Conservation (phyloP, 331 rosid species). For the Prunus yedoensis region DNA sequence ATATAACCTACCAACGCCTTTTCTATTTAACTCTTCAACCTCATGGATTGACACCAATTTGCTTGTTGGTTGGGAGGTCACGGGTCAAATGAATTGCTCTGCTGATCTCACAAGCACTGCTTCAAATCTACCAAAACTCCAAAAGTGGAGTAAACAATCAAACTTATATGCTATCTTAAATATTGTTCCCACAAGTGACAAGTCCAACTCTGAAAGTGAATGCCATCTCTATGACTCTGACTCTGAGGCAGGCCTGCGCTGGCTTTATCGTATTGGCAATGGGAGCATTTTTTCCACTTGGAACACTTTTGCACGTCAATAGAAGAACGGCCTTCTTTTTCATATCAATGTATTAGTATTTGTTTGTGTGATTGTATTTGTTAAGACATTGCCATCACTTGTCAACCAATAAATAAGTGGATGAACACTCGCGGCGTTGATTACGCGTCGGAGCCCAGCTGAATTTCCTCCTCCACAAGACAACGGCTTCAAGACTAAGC, state of each 20-base stretch:
- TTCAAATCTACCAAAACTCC: too few species aligned
- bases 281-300: constrained; percentile 1
- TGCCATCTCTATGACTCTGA: neutral
- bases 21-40: neutral
- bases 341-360: neutral
- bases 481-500: too few species aligned
- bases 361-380: neutral
- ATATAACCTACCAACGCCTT: neutral
- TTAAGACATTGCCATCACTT: too few species aligned
- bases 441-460: too few species aligned
- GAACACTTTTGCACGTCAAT: neutral
- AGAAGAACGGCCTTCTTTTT: too few species aligned
- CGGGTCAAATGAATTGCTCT: neutral
- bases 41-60: neutral
- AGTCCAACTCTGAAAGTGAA: neutral
- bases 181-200: neutral
- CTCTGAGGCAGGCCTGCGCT: neutral
- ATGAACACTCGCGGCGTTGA: too few species aligned
- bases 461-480: too few species aligned
- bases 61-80: constrained; percentile 6
- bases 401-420: too few species aligned
- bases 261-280: neutral
- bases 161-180: too few species aligned
- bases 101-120: neutral
- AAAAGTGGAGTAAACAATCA: neutral